These are phyloP conservation scores for Colletotrichum orbiculare DNA, from an alignment of 2,329 filamentous ascomycete genomes.

Conservation along the genomic window DNA sequence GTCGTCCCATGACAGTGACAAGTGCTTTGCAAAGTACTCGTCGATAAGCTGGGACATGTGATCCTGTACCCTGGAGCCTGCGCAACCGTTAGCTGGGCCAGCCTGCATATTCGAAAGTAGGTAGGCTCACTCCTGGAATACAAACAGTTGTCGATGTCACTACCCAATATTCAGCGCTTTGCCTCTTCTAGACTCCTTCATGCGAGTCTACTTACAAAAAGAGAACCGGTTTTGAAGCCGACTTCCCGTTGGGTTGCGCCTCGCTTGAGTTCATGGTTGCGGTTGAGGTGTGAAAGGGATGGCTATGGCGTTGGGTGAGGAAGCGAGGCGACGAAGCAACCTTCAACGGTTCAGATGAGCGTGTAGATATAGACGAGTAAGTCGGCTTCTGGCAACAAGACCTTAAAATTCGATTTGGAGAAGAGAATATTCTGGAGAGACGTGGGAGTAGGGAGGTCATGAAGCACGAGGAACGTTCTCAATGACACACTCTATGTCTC, in stretches of 20 bases:
- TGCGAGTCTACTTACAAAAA: conserved; percentile 52
- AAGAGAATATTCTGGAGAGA: conserved; percentile 30
- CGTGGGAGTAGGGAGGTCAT: conserved; percentile 32
- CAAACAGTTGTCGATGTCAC: conserved; percentile 98
- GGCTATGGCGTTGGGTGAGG: not conserved
- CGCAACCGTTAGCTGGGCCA: conserved; percentile 6
- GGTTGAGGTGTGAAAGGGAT: not conserved
- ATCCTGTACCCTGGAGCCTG: conserved; percentile 84
- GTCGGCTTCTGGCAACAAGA: conserved; percentile 8
- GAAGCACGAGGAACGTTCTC: conserved; percentile 22
- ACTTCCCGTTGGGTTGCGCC: conserved; percentile 47
- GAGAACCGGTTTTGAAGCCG: conserved; percentile 51
- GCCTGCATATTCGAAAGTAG: not conserved
- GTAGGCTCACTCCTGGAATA: conserved; percentile 80
- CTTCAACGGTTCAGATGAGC: not conserved
- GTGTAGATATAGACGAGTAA: not conserved
- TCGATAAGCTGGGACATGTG: conserved; percentile 88
- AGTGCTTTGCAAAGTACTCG: conserved; percentile 72
- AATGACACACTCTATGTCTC: conserved; percentile 1
- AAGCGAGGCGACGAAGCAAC: not conserved
- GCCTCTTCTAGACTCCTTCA: not conserved
- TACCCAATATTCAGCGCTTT: conserved; percentile 49
- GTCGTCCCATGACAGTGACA: conserved; percentile 79
- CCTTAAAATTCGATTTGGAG: conserved; percentile 12
- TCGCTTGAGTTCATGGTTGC: conserved; percentile 21